Conservation (phyloP, 106 monocot genomes). For the Platanthera zijinensis region DNA sequence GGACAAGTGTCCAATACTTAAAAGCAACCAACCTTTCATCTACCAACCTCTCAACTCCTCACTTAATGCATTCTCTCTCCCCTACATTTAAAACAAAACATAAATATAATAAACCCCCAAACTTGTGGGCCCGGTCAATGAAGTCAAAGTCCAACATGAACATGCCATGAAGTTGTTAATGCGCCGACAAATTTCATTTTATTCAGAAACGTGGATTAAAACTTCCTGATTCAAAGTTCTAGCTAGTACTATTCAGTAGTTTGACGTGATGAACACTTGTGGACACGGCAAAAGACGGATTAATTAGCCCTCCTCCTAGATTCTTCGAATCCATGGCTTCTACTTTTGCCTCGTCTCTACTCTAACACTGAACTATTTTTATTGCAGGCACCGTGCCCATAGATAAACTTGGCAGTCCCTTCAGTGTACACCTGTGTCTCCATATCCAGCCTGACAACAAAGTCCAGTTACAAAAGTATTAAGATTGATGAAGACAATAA, state of each 20-base stretch:
- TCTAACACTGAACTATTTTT: constrained; percentile 5
- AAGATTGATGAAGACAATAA: background rate
- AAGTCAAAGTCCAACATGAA: no score
- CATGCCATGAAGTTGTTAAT: no score
- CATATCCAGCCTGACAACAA: constrained; percentile 26
- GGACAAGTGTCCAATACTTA: no score
- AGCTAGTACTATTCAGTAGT: background rate
- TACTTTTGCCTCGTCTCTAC: background rate
- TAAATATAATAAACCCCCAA: no score
- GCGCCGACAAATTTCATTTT: background rate
- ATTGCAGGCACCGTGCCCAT: constrained; percentile 34
- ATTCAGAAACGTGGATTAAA: background rate
- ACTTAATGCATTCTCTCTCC: no score
- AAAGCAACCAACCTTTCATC: no score
- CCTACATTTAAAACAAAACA: no score
- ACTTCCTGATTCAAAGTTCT: constrained; percentile 6
- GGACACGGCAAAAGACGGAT: background rate
- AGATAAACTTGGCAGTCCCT: constrained; percentile 41
- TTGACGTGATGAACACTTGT: background rate
- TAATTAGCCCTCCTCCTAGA: background rate
- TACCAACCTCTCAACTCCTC: no score
- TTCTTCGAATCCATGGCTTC: constrained; percentile 1
- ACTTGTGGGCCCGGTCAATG: no score
- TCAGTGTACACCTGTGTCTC: constrained; percentile 57
- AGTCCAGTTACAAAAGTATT: background rate